Evolutionary conservation across 345 rosid genomes (phyloP).

Genomic region (Brassica rapa): DNA sequence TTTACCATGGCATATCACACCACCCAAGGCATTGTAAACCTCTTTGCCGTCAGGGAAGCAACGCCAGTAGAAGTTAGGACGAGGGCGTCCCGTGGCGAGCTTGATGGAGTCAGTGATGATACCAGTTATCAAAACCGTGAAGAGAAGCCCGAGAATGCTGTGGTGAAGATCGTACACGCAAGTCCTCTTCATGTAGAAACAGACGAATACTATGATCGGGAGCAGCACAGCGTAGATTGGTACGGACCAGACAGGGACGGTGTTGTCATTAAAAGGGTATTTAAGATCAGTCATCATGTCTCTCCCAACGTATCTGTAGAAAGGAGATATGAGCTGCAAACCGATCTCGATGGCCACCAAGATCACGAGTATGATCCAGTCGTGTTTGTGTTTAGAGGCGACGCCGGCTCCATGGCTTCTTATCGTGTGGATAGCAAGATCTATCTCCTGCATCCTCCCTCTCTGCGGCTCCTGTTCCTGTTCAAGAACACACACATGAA

Average conservation of each 20-base stretch:
- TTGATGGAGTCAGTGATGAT: constrained; percentile 81
- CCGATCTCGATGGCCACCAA: constrained; percentile 48
- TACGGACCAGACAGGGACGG: constrained; percentile 74
- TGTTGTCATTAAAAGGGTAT: constrained; percentile 69
- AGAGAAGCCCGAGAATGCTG: constrained; percentile 65
- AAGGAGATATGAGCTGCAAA: constrained; percentile 61
- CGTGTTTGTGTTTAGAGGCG: constrained; percentile 62
- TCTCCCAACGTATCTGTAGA: constrained; percentile 70
- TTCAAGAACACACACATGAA: background rate
- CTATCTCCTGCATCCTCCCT: constrained; percentile 51
- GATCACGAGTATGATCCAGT: constrained; percentile 74
- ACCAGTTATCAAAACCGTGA: constrained; percentile 67
- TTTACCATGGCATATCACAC: constrained; percentile 73
- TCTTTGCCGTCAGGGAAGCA: constrained; percentile 92
- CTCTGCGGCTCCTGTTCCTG: constrained; percentile 29
- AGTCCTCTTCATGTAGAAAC: constrained; percentile 55
- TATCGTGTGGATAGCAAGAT: constrained; percentile 52
- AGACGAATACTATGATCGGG: constrained; percentile 55
- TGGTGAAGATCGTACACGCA: constrained; percentile 86
- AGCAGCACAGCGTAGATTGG: constrained; percentile 63
- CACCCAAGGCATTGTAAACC: constrained; percentile 56
- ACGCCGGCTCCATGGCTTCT: constrained; percentile 60
- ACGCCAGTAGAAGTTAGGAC: constrained; percentile 97
- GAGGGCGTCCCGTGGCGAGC: constrained; percentile 74
- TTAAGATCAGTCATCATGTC: constrained; percentile 82